Base-by-base conservation (phyloP, 768 basidiomycete genomes). In the Auriscalpium vulgare region DNA sequence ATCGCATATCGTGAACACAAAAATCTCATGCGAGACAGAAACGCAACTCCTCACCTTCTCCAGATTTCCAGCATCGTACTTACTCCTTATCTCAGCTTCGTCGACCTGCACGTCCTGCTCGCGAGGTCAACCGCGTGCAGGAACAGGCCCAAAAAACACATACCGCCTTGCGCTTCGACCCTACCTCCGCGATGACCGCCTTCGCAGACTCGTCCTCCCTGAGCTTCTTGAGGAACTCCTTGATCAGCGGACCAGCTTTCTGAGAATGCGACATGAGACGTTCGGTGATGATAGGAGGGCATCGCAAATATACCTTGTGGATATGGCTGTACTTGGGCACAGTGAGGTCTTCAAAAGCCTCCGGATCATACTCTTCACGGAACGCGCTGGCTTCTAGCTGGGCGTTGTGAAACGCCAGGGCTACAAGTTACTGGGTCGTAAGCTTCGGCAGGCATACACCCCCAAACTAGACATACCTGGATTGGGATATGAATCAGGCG, bases 381-480 rank as follows among this genome's bases (percentile, higher is more conserved):
- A 98, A 95, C 0, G 97, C 97, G 53, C 83, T 85, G 8, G 95
- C 91, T 71, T 97, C 85, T 8, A 98, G 78, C 64, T 95, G 89
- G 17, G 83, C 88, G 68, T 95, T 93, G 66, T 95, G 91, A 62
- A 82, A 92, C 11, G 86, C 86, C 53, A 97, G 79, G 5, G 89
- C 91, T 92, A 62, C 44, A 62, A 38, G 16, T 19, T 13, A 47
- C 16, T 36, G 14, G 45, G 47, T 14, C 29, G 46, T 62, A 21
- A 54, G 55, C 40, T 8, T n/a, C 49, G 52, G 56, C 36, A 14
- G n/a, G 16, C 29, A 23, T 17, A 37, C 13, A 13, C 47, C 9
- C 21, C 37, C 10, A 47, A 47, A 46, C 38, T 44, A 10, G 23
- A 61, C 56, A 66, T 61, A 95, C 95, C 81, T 62, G 97, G 97